phyloP scores from a whole-genome alignment of 176 grass and related monocot genomes.

The Thalia dealbata region DNA sequence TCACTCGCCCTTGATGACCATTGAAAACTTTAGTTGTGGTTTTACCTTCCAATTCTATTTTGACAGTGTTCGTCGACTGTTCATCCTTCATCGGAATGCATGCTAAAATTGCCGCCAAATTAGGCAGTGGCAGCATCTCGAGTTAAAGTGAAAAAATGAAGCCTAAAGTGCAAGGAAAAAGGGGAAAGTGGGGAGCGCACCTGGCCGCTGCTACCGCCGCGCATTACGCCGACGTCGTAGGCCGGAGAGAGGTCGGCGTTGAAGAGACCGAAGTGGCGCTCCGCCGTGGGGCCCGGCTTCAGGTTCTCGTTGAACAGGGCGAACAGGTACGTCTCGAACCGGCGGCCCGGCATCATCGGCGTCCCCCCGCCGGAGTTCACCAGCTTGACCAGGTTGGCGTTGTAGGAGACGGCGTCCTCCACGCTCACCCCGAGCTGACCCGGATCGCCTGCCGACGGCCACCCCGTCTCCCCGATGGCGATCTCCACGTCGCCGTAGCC shows the following conservation, averaged over 20 bases:
- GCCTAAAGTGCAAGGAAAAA: neutral
- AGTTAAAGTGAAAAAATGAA: neutral
- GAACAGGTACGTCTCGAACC: constrained; percentile 86
- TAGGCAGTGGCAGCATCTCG: neutral
- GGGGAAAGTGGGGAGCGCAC: neutral
- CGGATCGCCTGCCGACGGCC: constrained; percentile 57
- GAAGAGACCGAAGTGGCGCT: constrained; percentile 75
- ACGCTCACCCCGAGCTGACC: constrained; percentile 53
- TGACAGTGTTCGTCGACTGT: no score
- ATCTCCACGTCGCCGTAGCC: constrained; percentile 18
- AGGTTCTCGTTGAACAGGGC: constrained; percentile 75
- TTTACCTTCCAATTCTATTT: neutral
- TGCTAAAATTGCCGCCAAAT: no score
- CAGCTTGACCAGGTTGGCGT: constrained; percentile 40
- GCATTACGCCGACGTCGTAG: constrained; percentile 74
- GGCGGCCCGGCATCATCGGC: constrained; percentile 63
- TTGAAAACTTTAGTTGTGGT: neutral
- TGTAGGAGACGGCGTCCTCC: constrained; percentile 50
- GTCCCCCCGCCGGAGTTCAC: constrained; percentile 42
- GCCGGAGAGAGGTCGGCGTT: constrained; percentile 47
- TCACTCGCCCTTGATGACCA: neutral
- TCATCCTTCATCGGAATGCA: no score
- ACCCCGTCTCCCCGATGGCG: constrained; percentile 23
- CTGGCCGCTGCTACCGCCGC: constrained; percentile 9
- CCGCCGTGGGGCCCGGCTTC: constrained; percentile 79